Evolutionary conservation across 1,139 yeast species (phyloP).

Genomic region (Yamadazyma jaroonii): DNA sequence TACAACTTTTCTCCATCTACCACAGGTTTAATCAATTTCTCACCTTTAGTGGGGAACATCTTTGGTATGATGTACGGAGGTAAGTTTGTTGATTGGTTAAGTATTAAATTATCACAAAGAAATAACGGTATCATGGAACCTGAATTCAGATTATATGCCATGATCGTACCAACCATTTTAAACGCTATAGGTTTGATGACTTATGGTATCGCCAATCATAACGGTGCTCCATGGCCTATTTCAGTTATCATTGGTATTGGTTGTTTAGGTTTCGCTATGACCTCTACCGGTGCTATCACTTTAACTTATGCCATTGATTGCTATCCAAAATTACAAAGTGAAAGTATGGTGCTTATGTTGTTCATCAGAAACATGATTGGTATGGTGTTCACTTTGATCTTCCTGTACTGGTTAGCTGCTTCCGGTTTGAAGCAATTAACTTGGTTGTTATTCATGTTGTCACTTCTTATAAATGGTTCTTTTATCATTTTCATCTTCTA

Average conservation of each 20-base stretch:
- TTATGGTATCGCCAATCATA: slow-evolving; percentile 32
- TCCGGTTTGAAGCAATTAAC: slow-evolving; percentile 37
- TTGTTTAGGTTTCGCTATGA: slow-evolving; percentile 56
- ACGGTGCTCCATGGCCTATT: slow-evolving; percentile 47
- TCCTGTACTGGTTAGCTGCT: slow-evolving; percentile 45
- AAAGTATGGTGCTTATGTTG: slow-evolving; percentile 50
- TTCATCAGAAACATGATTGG: slow-evolving; percentile 49
- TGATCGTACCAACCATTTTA: slow-evolving; percentile 36
- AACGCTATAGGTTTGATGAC: slow-evolving; percentile 40
- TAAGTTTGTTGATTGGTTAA: slow-evolving; percentile 39
- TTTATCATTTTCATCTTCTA: slow-evolving; percentile 33
- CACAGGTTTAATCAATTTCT: slow-evolving; percentile 43
- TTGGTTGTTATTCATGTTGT: slow-evolving; percentile 47
- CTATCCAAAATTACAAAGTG: slow-evolving; percentile 55
- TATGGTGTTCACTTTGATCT: slow-evolving; percentile 44
- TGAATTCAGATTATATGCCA: slow-evolving; percentile 39
- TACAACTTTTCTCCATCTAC: slow-evolving; percentile 33
- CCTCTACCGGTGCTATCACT: slow-evolving; percentile 53
- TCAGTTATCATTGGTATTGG: slow-evolving; percentile 52
- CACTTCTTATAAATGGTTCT: slow-evolving; percentile 40
- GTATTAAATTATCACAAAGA: slow-evolving; percentile 30
- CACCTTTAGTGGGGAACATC: slow-evolving; percentile 38
- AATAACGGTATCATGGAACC: slow-evolving; percentile 42
- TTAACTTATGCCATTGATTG: slow-evolving; percentile 58
- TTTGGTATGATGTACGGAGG: slow-evolving; percentile 42